Conservation (phyloP, 2,329 filamentous ascomycete genomes). For the Kalaharituber pfeilii region DNA sequence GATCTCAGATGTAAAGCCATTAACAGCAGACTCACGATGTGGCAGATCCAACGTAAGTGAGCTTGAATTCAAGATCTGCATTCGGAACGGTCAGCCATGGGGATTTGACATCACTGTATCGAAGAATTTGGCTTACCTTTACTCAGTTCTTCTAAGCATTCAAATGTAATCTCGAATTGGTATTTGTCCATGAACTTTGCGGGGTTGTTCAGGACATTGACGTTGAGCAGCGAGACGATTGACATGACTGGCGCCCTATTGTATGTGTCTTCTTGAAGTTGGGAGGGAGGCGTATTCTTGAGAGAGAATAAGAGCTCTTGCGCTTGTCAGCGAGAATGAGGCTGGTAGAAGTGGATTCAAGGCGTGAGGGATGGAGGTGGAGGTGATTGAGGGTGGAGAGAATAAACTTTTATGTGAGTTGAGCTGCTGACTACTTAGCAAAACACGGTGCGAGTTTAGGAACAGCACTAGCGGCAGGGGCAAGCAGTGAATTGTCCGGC, state of each 20-base stretch:
- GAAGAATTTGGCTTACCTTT: slow-evolving; percentile 56
- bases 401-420: slow-evolving; percentile 1
- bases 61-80: slow-evolving; percentile 93
- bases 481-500: background rate
- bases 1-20: background rate
- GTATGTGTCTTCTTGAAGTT: background rate
- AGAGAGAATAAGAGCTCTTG: background rate
- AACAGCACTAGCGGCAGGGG: background rate
- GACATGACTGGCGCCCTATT: slow-evolving; percentile 36
- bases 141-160: slow-evolving; percentile 84
- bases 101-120: background rate
- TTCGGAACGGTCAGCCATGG: slow-evolving; percentile 16
- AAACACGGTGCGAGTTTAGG: no score
- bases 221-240: slow-evolving; percentile 85
- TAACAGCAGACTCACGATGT: slow-evolving; percentile 54
- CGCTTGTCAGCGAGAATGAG: background rate
- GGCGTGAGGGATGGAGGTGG: background rate
- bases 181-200: slow-evolving; percentile 85
- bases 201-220: slow-evolving; percentile 94
- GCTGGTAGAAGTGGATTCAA: background rate
- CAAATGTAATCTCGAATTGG: slow-evolving; percentile 96
- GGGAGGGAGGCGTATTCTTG: background rate
- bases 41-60: slow-evolving; percentile 96
- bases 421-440: background rate
- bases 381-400: background rate